A percentile compares a stretch with the other conserved stretches of the same genome.
Conservation (phyloP, 2,329 filamentous ascomycete species). For the Penicillium fuscoglaucum region DNA sequence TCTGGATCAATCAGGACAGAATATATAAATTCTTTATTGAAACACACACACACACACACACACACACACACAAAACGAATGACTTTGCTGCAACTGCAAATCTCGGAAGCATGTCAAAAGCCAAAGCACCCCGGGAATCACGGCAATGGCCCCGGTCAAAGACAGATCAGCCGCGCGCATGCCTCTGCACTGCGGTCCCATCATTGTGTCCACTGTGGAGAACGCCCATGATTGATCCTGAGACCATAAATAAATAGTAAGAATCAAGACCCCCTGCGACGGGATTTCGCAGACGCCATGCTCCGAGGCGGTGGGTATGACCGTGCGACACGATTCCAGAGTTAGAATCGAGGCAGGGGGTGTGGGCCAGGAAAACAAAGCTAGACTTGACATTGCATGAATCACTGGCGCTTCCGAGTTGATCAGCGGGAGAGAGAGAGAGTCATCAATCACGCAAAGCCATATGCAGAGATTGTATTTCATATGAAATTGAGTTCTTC, state of each 20-base stretch:
- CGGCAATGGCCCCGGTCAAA: constrained; percentile 9
- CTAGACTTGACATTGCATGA: not conserved
- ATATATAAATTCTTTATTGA: no score
- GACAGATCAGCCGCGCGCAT: constrained; percentile 26
- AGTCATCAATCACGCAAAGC: not conserved
- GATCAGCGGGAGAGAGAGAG: not conserved
- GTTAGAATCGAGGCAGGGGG: constrained; percentile 6
- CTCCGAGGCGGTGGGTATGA: constrained; percentile 12
- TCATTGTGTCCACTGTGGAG: constrained; percentile 18
- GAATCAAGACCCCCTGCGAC: constrained; percentile 5
- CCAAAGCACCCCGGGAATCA: constrained; percentile 4
- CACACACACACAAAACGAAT: not conserved
- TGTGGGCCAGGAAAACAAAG: not conserved
- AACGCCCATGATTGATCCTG: constrained; percentile 11
- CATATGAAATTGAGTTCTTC: not conserved
- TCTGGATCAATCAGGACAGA: not conserved
- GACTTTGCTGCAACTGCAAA: not conserved
- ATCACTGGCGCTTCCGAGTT: not conserved
- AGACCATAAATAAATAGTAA: constrained; percentile 4
- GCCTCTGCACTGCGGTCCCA: constrained; percentile 5
- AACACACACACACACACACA: no score
- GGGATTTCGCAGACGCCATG: constrained; percentile 15
- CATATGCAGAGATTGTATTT: not conserved
- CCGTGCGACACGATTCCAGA: constrained; percentile 10
- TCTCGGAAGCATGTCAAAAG: constrained; percentile 4